phyloP scores from a whole-genome alignment of 129 eudicot genomes.

The Pulicaria dysenterica region DNA sequence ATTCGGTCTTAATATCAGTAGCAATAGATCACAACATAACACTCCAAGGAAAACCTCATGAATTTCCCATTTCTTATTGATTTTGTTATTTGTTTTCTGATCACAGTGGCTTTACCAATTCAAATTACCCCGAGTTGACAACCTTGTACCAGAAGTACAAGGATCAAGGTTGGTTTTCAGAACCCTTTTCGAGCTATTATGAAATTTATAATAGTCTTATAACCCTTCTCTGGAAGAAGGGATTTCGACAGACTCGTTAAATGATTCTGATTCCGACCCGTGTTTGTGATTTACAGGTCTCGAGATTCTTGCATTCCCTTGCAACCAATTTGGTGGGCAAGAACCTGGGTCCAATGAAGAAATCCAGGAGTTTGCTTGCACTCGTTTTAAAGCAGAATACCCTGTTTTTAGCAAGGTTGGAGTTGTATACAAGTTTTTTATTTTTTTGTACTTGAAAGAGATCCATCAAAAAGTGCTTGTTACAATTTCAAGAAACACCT shows the following conservation, averaged over 20 bases:
- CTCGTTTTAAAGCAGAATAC: conserved; percentile 94
- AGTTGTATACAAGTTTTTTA: not conserved
- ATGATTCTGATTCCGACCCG: not conserved
- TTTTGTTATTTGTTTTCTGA: not conserved
- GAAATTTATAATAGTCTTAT: not conserved
- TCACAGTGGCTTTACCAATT: conserved; percentile 87
- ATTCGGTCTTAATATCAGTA: not conserved
- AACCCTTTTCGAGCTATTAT: not conserved
- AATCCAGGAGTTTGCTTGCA: conserved; percentile 82
- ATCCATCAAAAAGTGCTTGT: not conserved
- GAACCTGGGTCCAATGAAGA: conserved; percentile 93
- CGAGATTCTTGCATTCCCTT: conserved; percentile 95
- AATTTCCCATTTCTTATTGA: not conserved
- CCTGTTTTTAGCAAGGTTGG: conserved; percentile 87
- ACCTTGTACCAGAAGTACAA: conserved; percentile 78
- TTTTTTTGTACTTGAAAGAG: not conserved
- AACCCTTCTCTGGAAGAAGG: not conserved
- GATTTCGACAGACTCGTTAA: not conserved
- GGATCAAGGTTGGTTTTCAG: conserved; percentile 70
- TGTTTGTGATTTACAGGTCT: conserved; percentile 49
- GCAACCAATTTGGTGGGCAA: conserved; percentile 94
- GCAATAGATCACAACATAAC: not conserved
- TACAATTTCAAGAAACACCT: not conserved
- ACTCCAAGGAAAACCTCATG: not conserved
- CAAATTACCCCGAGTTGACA: conserved; percentile 83